These are phyloP conservation scores for Parathielavia appendiculata DNA, from an alignment of 495 filamentous ascomycete species.

Conservation along the genomic window DNA sequence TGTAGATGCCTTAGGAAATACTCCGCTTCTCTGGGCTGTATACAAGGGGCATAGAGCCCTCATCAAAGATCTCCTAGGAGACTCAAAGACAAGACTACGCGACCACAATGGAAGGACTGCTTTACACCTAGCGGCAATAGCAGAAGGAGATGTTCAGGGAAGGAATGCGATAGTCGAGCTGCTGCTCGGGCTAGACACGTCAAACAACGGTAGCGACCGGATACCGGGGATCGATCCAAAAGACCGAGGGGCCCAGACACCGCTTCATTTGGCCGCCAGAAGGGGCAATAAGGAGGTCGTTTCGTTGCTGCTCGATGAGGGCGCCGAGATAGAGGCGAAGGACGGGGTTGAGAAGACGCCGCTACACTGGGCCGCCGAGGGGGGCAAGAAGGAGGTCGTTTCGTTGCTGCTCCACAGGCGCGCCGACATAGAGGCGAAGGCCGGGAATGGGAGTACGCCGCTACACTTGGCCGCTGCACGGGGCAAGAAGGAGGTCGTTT, in stretches of 20 bases:
- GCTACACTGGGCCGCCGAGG: not conserved
- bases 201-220: too few species aligned
- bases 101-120: not conserved
- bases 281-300: not conserved
- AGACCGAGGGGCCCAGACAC: not conserved
- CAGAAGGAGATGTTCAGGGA: not conserved
- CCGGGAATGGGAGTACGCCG: too few species aligned
- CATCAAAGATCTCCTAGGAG: not conserved
- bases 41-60: not conserved
- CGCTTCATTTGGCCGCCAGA: not conserved
- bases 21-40: too few species aligned
- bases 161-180: not conserved
- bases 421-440: too few species aligned
- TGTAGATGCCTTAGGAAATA: not conserved
- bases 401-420: too few species aligned
- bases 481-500: not conserved
- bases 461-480: not conserved
- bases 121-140: not conserved
- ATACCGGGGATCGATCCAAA: not conserved
- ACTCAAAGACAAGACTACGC: not conserved
- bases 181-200: not conserved
- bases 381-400: too few species aligned
- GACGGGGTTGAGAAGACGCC: not conserved
- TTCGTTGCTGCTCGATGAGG: conserved; percentile 16
- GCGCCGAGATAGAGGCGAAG: not conserved